Conservation (phyloP, 495 filamentous ascomycete genomes). For the Hyaloscypha variabilis region DNA sequence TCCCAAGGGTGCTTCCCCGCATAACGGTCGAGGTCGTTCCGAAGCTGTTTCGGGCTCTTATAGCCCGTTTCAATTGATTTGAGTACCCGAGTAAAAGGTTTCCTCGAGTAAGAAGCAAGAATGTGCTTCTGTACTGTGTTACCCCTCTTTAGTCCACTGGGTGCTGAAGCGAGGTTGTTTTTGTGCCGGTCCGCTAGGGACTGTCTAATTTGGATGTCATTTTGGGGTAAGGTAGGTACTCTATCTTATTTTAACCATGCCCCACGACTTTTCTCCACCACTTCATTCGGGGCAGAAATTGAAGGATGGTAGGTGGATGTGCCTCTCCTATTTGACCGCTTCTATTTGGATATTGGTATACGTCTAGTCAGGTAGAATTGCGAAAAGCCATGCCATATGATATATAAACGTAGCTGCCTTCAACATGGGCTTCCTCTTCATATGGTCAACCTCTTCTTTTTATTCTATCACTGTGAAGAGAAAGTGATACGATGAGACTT, state of each 20-base stretch:
- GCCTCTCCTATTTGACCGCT: not conserved
- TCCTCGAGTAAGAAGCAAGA: too few species aligned
- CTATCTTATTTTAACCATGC: not conserved
- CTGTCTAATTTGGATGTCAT: not conserved
- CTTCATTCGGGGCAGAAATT: not conserved
- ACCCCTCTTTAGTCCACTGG: too few species aligned
- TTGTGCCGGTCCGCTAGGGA: not conserved
- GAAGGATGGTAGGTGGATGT: not conserved
- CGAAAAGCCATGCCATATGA: not conserved
- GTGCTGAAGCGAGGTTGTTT: not conserved
- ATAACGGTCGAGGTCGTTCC: not conserved
- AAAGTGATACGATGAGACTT: constrained; percentile 9
- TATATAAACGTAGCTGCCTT: not conserved
- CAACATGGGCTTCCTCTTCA: not conserved
- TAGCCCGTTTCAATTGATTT: not conserved
- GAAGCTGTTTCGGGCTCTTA: too few species aligned
- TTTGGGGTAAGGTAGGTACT: not conserved
- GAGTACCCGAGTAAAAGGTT: too few species aligned
- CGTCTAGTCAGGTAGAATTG: not conserved
- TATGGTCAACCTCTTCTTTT: not conserved
- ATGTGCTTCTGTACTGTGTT: too few species aligned
- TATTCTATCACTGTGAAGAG: not conserved
- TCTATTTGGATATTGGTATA: not conserved
- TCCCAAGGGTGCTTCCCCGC: not conserved
- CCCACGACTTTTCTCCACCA: not conserved